Conservation (phyloP, 495 filamentous ascomycete genomes). For the Astrothelium macrocarpum region DNA sequence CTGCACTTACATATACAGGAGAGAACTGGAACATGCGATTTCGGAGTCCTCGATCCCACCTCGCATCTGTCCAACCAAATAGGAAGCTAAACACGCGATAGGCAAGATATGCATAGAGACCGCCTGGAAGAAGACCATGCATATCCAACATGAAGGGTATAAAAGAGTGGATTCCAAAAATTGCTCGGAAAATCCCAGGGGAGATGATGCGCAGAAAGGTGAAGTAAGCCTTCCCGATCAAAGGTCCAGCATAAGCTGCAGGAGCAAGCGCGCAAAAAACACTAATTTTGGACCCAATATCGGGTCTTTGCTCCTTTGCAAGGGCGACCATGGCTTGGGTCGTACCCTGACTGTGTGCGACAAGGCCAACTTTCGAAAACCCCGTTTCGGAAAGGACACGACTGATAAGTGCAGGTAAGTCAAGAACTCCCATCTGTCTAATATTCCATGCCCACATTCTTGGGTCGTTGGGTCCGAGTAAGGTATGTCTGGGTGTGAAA, state of each 20-base stretch:
- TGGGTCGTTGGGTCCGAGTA: conserved; percentile 63
- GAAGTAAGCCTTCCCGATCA: conserved; percentile 82
- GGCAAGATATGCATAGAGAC: conserved; percentile 72
- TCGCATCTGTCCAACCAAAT: conserved; percentile 77
- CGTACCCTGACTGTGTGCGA: conserved; percentile 87
- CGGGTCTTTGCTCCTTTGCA: conserved; percentile 84
- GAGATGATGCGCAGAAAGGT: conserved; percentile 81
- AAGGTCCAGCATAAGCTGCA: conserved; percentile 79
- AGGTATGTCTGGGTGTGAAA: conserved; percentile 62
- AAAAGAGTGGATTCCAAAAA: conserved; percentile 92
- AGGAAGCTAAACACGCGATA: conserved; percentile 87
- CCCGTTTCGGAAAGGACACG: conserved; percentile 75
- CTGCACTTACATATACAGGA: conserved; percentile 80
- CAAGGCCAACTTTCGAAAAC: conserved; percentile 72
- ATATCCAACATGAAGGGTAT: conserved; percentile 92
- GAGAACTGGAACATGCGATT: conserved; percentile 85
- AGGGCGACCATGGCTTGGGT: conserved; percentile 84
- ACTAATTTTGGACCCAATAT: conserved; percentile 72
- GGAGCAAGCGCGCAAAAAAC: conserved; percentile 92
- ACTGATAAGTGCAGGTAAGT: conserved; percentile 79
- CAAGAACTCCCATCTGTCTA: conserved; percentile 82
- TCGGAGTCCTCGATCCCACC: conserved; percentile 76
- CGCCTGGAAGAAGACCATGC: conserved; percentile 52
- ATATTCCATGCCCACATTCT: conserved; percentile 99
- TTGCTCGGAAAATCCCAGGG: conserved; percentile 61